Percentiles rank a stretch among this genome's conserved stretches.
Conservation (phyloP, 352 stramenopile species). For the Phytophthora cactorum region DNA sequence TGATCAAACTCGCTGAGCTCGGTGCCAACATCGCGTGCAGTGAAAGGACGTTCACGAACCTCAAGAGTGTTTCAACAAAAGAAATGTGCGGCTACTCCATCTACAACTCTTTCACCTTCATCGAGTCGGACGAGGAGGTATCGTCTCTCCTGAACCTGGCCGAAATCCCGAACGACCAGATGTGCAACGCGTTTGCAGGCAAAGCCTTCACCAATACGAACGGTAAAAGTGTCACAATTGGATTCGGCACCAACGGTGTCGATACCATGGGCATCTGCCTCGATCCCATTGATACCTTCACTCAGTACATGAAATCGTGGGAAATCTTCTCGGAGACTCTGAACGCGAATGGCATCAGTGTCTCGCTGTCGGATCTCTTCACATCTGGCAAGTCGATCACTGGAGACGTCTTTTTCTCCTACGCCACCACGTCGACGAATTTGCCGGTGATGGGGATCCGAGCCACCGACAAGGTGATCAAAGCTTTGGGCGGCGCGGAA, state of each 20-base stretch:
- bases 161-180: slow-evolving; percentile 55
- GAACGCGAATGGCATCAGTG: slow-evolving; percentile 6
- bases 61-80: slow-evolving; percentile 17
- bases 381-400: slow-evolving; percentile 43
- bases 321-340: slow-evolving; percentile 36
- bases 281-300: slow-evolving; percentile 27
- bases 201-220: slow-evolving; percentile 48
- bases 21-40: slow-evolving; percentile 40
- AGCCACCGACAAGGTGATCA: slow-evolving; percentile 23
- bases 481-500: background rate
- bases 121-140: background rate
- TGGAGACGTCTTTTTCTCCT: slow-evolving; percentile 33
- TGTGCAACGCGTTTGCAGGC: slow-evolving; percentile 50
- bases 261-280: slow-evolving; percentile 54
- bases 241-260: slow-evolving; percentile 31
- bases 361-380: slow-evolving; percentile 50
- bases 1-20: slow-evolving; percentile 32
- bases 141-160: slow-evolving; percentile 14
- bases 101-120: slow-evolving; percentile 29
- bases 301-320: slow-evolving; percentile 33
- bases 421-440: slow-evolving; percentile 14
- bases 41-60: slow-evolving; percentile 43
- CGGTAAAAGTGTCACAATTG: background rate
- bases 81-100: slow-evolving; percentile 49
- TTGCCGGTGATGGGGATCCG: slow-evolving; percentile 34